Base-by-base conservation (phyloP, 306 rosid genomes). In the Cucumis cinereus region DNA sequence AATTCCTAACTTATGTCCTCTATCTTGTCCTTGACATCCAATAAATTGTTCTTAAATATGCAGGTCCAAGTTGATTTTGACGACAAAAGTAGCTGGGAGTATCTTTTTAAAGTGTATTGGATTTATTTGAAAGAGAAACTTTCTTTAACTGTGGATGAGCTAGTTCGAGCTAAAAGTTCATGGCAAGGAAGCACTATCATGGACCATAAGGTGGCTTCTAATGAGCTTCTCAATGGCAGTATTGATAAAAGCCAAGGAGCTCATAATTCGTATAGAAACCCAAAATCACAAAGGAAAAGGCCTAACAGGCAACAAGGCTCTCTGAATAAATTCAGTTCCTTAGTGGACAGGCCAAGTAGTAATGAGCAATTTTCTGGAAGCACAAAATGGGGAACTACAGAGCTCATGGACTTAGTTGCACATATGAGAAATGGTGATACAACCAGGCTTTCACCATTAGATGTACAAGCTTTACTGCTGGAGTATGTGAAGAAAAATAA, bases 61-160 rank as follows among this genome's bases (percentile, higher is more conserved):
- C 87, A 87, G 88, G 82, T 78, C 67, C 85, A 83, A 79, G 99
- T 92, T 82, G 98, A 95, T 89, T 95, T 95, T 83, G 99, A 95
- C 80, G 99, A 95, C 88, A 88, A 81, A 82, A 88, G 83, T 86
- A 95, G 98, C 81, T 95, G 98, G 98, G 99, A 95, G 89, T 95
- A 95, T 89, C 99, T 95, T 78, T 95, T 95, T 87, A 95, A 95
- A 89, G 86, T 92, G 77, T 95, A 95, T 78, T 95, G 99, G 99
- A 56, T 82, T 50, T 83, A 81, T 78, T 83, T 95, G 86, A 92
- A 95, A 78, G 87, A 72, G 77, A 88, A 89, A 77, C 74, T 92
- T 4, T 92, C 97, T 30, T 89, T 95, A 82, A 90, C 96, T 36
- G 69, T 87, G 66, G 96, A 92, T 77, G 99, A 95, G 81, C 83